Base-by-base conservation (phyloP, 768 basidiomycete species). In the Macrolepiota albuminosa region DNA sequence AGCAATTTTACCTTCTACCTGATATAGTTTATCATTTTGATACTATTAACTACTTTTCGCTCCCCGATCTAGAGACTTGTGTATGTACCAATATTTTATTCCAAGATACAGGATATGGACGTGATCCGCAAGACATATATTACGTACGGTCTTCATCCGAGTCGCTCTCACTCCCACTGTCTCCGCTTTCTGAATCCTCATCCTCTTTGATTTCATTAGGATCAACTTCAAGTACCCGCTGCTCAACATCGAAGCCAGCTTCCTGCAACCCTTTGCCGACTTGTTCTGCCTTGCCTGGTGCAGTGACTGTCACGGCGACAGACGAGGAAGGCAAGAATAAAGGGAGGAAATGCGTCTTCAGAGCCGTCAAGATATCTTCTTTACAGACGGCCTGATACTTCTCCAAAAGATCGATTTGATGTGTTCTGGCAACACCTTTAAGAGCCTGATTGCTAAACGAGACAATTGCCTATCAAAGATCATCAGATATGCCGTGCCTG, bases 371-470 rank as follows among this genome's bases (percentile, higher is more conserved):
- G 54, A 98, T 87, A 61, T 97, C 87, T 6, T 84, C 83, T 67
- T 87, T 87, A 18, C 87, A 89, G 59, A 98, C 83, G n/a, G 75
- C 74, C 78, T 93, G 88, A 67, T 86, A 89, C 68, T 86, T 84
- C 64, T 87, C 83, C 48, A 96, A 78, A n/a, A 94, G 80, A 56
- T 88, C 81, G 29, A 90, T 77, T 65, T 89, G 87, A 68, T 89
- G 78, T 61, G 86, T 83, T 68, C 88, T 86, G 6, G 87, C 75
- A 10, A 98, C 83, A 36, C 87, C 89, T 68, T 91, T 92, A n/a
- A 99, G 78, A 0, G 88, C 91, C 76, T 97, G 93, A 73, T 98
- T 95, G 34, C 81, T 77, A 73, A 97, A 98, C 0, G 94, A 96
- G 29, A 83, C 80, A 42, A 83, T 70, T 0, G 94, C 93, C 93